A percentile compares a stretch with the other conserved stretches of the same genome.
Conservation (phyloP, 768 basidiomycete genomes). For the Clitopilus passeckerianus region DNA sequence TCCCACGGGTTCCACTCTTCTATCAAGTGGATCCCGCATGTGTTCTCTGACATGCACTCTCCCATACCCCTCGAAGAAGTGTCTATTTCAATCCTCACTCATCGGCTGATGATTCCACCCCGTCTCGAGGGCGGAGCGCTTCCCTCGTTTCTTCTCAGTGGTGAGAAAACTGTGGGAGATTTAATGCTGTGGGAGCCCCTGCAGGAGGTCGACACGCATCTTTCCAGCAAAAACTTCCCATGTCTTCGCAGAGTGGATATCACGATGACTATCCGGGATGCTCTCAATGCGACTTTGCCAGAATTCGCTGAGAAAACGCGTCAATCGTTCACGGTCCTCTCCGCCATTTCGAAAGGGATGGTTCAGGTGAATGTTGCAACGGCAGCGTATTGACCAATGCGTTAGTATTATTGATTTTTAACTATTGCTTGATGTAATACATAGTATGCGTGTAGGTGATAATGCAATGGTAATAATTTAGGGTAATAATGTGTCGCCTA, state of each 20-base stretch:
- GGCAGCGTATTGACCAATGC: neutral
- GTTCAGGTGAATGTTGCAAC: neutral
- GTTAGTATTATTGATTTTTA: neutral
- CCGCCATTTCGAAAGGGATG: neutral
- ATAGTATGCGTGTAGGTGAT: neutral
- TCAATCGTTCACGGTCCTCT: neutral
- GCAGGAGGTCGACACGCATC: constrained; percentile 2
- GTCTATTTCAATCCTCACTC: neutral
- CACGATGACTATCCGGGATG: neutral
- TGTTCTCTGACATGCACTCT: neutral
- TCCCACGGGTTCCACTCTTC: constrained; percentile 3
- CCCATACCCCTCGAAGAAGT: constrained; percentile 4
- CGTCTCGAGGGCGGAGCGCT: neutral
- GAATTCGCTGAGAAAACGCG: neutral
- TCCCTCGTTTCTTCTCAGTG: neutral
- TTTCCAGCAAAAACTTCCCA: constrained; percentile 1
- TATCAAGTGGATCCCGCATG: neutral
- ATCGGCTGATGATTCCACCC: neutral
- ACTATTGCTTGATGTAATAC: neutral
- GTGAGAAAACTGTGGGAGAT: constrained; percentile 2
- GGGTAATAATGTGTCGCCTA: neutral
- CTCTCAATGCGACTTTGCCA: neutral
- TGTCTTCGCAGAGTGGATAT: neutral
- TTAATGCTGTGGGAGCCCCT: constrained; percentile 1
- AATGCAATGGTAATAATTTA: neutral